phyloP scores from a whole-genome alignment of 2,329 filamentous ascomycete genomes.

The Fusarium xylarioides region DNA sequence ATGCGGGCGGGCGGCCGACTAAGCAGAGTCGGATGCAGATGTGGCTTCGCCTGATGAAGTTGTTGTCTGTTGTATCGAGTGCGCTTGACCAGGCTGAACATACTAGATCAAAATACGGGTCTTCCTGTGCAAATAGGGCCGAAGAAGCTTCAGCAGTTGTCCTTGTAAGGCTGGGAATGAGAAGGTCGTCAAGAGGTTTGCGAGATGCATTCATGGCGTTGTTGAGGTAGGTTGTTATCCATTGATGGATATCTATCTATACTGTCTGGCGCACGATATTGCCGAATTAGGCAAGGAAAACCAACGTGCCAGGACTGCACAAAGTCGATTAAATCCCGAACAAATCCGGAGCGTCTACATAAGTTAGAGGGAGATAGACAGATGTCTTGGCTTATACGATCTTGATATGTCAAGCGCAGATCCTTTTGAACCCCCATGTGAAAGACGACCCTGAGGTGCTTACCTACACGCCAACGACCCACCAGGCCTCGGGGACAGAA shows the following conservation, averaged over 20 bases:
- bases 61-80: conserved; percentile 12
- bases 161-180: conserved; percentile 25
- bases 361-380: not conserved
- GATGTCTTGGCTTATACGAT: conserved; percentile 1
- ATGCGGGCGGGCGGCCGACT: conserved; percentile 38
- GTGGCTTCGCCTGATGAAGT: conserved; percentile 16
- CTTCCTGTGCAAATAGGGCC: conserved; percentile 21
- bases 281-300: not conserved
- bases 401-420: conserved; percentile 17
- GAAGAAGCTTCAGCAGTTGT: conserved; percentile 1
- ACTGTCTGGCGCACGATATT: not conserved
- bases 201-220: conserved; percentile 3
- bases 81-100: conserved; percentile 9
- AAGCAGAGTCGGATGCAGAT: conserved; percentile 34
- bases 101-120: conserved; percentile 6
- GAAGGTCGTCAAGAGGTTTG: not conserved
- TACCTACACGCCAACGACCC: conserved; percentile 19
- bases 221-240: not conserved
- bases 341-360: not conserved
- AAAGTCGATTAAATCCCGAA: not conserved
- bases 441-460: conserved; percentile 8
- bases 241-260: not conserved
- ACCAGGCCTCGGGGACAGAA: conserved; percentile 7
- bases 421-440: conserved; percentile 17
- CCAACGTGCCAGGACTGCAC: not conserved